Evolutionary conservation across 495 filamentous ascomycete genomes (phyloP), one percentile per base, ranked within the genome.

Genomic region (Aspergillus ellipticus): DNA sequence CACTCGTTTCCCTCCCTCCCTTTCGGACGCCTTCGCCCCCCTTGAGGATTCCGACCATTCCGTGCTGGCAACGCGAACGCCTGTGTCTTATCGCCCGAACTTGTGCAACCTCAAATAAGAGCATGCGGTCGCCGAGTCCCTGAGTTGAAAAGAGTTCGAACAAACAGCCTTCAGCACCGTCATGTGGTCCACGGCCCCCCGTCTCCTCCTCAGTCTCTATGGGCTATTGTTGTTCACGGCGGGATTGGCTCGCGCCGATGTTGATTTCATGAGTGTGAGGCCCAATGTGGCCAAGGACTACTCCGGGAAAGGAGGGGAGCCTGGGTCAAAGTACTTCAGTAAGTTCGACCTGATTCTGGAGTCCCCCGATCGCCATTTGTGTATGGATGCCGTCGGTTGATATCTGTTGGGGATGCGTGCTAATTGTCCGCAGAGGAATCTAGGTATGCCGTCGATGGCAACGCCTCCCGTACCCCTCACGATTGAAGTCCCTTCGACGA

Each of bases 321-420:
- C 49, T n/a, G 58, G 31, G 8, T 28, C 49, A 4, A 85, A 85
- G 74, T 85, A 85, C 60, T 85, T 84, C 64, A 77, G 82, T 85
- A 65, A 71, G 82, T 77, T 31, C 21, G 21, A 47, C 13, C 29
- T 53, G n/a, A 42, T 37, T 54, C 20, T 9, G 21, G 13, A 16
- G 28, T 31, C 53, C 48, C 24, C 28, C 6, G 33, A 15, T 48
- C 13, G 31, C 31, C 6, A 33, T 33, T n/a, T n/a, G n/a, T n/a
- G n/a, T n/a, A n/a, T n/a, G n/a, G n/a, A n/a, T n/a, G n/a, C n/a
- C n/a, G n/a, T n/a, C n/a, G n/a, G n/a, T n/a, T n/a, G n/a, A n/a
- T n/a, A n/a, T 6, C 6, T 26, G 24, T 29, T 45, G 42, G 22
- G 19, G 42, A 28, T 21, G 49, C 31, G 31, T 67, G 59, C 69